Evolutionary conservation across 2,329 filamentous ascomycete species (phyloP), one percentile per base, ranked within the genome.

Genomic region (Trichoderma atroviride): DNA sequence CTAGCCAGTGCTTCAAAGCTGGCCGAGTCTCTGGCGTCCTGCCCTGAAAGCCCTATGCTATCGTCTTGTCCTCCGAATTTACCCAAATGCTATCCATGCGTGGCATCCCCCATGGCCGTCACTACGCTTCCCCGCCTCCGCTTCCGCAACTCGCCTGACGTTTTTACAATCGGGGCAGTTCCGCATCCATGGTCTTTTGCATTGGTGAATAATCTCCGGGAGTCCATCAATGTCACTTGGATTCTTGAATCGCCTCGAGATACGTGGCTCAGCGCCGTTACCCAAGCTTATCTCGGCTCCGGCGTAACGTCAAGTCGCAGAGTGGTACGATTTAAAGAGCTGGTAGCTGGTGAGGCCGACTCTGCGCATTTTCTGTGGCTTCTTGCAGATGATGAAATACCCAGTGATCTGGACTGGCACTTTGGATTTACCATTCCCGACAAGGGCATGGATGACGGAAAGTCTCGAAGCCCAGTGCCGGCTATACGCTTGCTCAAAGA

Each of bases 171-270:
- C 72, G 94, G 91, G 70, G 92, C 90, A 0, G 91, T 98, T 14
- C 95, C 95, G 0, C 96, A 99, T 78, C 96, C 96, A 0, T 97
- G 94, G 83, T 97, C 94, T 1, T 84, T 93, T 53, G 87, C 89
- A 66, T 87, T 89, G 14, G 83, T 98, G 22, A 85, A 88, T 70
- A 85, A 88, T 72, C 85, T 88, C 69, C 84, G 87, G 52, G 84
- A 88, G 2, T 81, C 85, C 1, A 82, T 92, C 60, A 90, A 90
- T 59, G 80, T 90, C 1, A 79, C 83, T 9, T 91, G 88, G 82
- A 87, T 94, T 71, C 87, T 91, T 57, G 82, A 91, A 67, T 89
- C 91, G 0, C 81, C 85, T 35, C 92, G 94, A 31, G 93, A 99
- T 78, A 81, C 86, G 2, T 99, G 94, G 94, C 83, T 97, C 69